Evolutionary conservation across 305 asterid genomes (phyloP), one percentile per base, ranked within the genome.

Genomic region (Andrographis paniculata): DNA sequence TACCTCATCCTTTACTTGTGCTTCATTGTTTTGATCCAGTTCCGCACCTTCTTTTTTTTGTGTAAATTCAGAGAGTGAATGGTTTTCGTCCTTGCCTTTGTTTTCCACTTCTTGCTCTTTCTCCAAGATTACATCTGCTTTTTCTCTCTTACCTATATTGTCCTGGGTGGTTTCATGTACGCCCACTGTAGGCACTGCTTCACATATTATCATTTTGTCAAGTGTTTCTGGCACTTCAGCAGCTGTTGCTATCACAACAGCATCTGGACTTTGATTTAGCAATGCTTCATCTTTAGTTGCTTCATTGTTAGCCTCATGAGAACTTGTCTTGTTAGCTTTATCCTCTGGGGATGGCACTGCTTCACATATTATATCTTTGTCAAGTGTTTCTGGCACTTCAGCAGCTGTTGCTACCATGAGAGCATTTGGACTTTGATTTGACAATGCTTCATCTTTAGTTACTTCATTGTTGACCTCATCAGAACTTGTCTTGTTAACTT

Each of bases 1-100:
- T 60, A 76, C 89, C 79, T 70, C 65, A 28, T 60, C 50, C 20
- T 47, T 48, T 52, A 42, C 47, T 5, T 69, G 65, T 49, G 22
- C 42, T 30, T 66, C 62, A 31, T 58, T 56, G 2, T 59, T 22
- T 37, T 53, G 44, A 51, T 63, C 56, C 35, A 30, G 18, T 60
- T 61, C 52, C 61, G 68, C 63, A 56, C 33, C 58, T 54, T 63
- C 74, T 18, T 24, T 55, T 19, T 23, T 60, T 20, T 42, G 56
- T 45, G 50, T 35, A 44, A 45, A 43, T 59, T 43, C 49, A 38
- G 49, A 48, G 53, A 45, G 50, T n/a, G n/a, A n/a, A n/a, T n/a
- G n/a, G n/a, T n/a, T n/a, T 37, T 58, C 60, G 21, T 24, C 53
- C 31, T 48, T 23, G 36, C 38, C 44, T 28, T 21, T 59, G 27